These are phyloP conservation scores for Eugenia klotzschiana DNA, from an alignment of 441 rosid genomes.

Conservation along the genomic window DNA sequence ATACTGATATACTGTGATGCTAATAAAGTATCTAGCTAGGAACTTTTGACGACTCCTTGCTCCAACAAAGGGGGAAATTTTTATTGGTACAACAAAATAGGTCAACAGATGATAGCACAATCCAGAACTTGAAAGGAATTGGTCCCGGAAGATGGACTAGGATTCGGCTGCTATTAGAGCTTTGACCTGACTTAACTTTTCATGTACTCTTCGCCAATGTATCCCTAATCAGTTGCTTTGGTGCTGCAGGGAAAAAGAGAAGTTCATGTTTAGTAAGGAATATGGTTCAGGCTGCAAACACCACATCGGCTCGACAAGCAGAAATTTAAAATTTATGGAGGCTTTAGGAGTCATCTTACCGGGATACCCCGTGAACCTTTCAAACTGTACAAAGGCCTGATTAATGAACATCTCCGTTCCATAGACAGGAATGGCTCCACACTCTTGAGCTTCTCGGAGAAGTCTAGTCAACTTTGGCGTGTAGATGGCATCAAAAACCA, in stretches of 20 bases:
- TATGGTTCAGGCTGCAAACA: neutral
- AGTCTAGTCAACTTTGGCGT: slow-evolving; percentile 42
- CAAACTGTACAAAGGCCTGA: slow-evolving; percentile 42
- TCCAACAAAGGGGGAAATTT: neutral
- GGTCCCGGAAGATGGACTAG: neutral
- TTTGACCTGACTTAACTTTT: neutral
- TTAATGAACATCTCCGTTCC: slow-evolving; percentile 44
- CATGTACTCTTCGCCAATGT: slow-evolving; percentile 26
- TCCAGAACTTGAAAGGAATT: neutral
- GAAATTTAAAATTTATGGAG: neutral
- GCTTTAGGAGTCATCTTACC: slow-evolving; percentile 14
- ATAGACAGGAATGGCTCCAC: slow-evolving; percentile 29
- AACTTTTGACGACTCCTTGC: neutral
- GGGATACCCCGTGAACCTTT: slow-evolving; percentile 45
- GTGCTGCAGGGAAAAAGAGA: slow-evolving; percentile 21
- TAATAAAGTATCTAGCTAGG: neutral
- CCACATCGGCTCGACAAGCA: neutral
- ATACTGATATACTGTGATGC: neutral
- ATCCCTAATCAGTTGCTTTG: slow-evolving; percentile 30
- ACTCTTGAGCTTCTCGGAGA: slow-evolving; percentile 36
- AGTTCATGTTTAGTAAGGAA: neutral
- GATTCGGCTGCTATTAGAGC: neutral
- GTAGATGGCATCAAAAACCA: slow-evolving; percentile 47
- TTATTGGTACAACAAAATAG: slow-evolving; percentile 10
- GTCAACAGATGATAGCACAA: neutral